Base-by-base conservation (phyloP, 495 filamentous ascomycete genomes). In the Aspergillus bridgeri region DNA sequence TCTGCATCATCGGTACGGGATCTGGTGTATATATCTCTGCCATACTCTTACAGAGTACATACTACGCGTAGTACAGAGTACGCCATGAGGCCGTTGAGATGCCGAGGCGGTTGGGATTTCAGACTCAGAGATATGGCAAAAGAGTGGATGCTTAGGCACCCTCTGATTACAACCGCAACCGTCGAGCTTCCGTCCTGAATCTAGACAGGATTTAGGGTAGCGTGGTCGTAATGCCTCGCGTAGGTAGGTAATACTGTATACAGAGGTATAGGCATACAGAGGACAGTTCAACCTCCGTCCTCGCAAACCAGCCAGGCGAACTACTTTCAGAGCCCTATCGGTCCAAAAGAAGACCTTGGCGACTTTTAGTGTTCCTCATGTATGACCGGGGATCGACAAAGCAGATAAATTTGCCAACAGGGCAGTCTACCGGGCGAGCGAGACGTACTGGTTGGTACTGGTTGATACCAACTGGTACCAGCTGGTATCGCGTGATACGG, bases 1-100 rank as follows among this genome's bases (percentile, higher is more conserved):
- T 62, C 47, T 48, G 48, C 60, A 54, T 58, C 52, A 59, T 59
- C 46, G 49, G 52, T 49, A 59, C 57, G 44, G 33, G 42, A n/a
- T 23, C 25, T n/a, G 17, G n/a, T 18, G 7, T 5, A 33, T 52
- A n/a, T 5, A 8, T 17, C 24, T 24, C 53, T 21, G 15, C 11
- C 5, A 15, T 17, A 29, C n/a, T n/a, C n/a, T n/a, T n/a, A n/a
- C n/a, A n/a, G n/a, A n/a, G n/a, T n/a, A n/a, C n/a, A n/a, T n/a
- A n/a, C n/a, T n/a, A n/a, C n/a, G n/a, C n/a, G n/a, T n/a, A n/a
- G n/a, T n/a, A n/a, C n/a, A n/a, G n/a, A 6, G 38, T 45, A 50
- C 51, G 19, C 51, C 23, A 27, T 17, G 19, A 19, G 43, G 18
- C n/a, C 22, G 22, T 29, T 25, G 22, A 22, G 8, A 44, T 46